Evolutionary conservation across 805 yeast species (phyloP), one percentile per base, ranked within the genome.

Genomic region (Pichia rugopelliculosa): DNA sequence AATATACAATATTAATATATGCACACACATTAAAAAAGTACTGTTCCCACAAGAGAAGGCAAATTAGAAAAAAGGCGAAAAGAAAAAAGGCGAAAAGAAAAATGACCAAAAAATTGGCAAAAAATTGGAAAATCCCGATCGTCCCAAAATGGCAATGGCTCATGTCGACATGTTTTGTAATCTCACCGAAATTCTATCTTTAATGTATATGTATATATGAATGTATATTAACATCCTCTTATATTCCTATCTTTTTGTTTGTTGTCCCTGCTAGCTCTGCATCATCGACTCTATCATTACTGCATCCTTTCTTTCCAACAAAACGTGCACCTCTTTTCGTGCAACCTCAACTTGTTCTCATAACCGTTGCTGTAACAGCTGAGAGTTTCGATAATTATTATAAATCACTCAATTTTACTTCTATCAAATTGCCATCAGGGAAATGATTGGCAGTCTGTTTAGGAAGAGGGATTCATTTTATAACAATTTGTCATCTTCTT

Each of bases 361-460:
- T 30, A 30, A 30, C 18, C 6, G 17, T 15, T 30, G 34, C 34
- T 30, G 18, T n/a, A 8, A n/a, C 34, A 30, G 17, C 34, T 30
- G 6, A n/a, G 18, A 30, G 6, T 15, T n/a, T 30, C 34, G 15
- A 15, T 8, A 30, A 6, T 6, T n/a, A 15, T 15, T 15, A 15
- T 30, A 4, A 6, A 30, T 4, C n/a, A 26, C 11, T 13, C 12
- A 26, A 13, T 30, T n/a, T 30, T 3, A 30, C 9, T 24, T 30
- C 34, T 30, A 18, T n/a, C 9, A 15, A 30, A 6, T 30, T 11
- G n/a, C 2, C 15, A 6, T 36, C 22, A 3, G 15, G 13, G 37
- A 7, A 18, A 58, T 59, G 62, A 50, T 59, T 15, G 60, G 59
- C 17, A 51, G 53, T 24, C 39, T 59, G 12, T 56, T 59, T 45